Evolutionary conservation across 164 flowering plant genomes (phyloP).

Genomic region (Liquidambar formosana): DNA sequence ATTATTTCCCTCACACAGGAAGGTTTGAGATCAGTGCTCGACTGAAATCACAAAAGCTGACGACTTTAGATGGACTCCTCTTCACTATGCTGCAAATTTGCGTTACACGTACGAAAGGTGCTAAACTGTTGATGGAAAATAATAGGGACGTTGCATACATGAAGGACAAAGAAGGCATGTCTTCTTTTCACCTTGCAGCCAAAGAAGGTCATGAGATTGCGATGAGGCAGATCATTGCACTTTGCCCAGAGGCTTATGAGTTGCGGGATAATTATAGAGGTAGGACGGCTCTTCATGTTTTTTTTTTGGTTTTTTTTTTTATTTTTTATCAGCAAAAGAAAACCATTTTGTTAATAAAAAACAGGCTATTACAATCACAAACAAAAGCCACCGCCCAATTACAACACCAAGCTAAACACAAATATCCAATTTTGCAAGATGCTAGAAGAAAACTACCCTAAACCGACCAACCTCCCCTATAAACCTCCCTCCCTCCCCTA

Average conservation of each 20-base stretch:
- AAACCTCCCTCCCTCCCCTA: too few relatives aligned
- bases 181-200: constrained; percentile 22
- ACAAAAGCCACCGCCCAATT: too few relatives aligned
- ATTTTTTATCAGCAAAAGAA: too few relatives aligned
- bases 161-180: constrained; percentile 17
- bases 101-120: constrained; percentile 3
- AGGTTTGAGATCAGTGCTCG: too few relatives aligned
- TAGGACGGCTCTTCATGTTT: constrained; percentile 22
- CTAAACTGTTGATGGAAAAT: not conserved
- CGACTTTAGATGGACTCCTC: constrained; percentile 17
- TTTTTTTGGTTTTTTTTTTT: too few relatives aligned
- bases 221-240: not conserved
- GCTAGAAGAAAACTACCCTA: too few relatives aligned
- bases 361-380: too few relatives aligned
- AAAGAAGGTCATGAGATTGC: not conserved
- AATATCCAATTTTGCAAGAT: too few relatives aligned
- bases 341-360: too few relatives aligned
- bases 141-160: constrained; percentile 1
- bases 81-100: constrained; percentile 21
- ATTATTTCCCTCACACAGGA: too few relatives aligned
- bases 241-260: constrained; percentile 9
- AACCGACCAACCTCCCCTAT: too few relatives aligned
- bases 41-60: constrained; percentile 6
- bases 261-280: constrained; percentile 7
- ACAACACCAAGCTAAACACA: too few relatives aligned